phyloP scores from a whole-genome alignment of 2,329 filamentous ascomycete species.

The Phaeosphaeria sp. region DNA sequence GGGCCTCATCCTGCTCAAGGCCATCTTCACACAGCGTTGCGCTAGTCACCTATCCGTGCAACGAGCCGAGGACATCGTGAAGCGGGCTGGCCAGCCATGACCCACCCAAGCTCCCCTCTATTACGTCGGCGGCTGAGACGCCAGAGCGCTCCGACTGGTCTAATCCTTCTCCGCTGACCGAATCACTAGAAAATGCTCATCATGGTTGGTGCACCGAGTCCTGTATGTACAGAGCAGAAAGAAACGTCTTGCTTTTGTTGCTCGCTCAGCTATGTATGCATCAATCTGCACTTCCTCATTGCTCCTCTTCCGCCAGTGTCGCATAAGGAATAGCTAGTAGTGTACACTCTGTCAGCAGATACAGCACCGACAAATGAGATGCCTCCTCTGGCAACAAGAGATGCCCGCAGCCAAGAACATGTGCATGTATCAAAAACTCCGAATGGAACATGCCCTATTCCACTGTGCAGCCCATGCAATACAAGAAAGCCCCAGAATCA shows the following conservation, averaged over 20 bases:
- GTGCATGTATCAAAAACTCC: conserved; percentile 46
- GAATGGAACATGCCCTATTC: conserved; percentile 35
- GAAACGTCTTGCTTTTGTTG: conserved; percentile 37
- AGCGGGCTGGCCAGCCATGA: conserved; percentile 11
- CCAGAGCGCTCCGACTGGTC: background rate
- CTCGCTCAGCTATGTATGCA: conserved; percentile 26
- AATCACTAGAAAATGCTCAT: background rate
- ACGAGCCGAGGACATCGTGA: conserved; percentile 15
- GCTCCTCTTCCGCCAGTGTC: background rate
- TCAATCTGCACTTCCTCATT: conserved; percentile 11
- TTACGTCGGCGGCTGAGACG: conserved; percentile 29
- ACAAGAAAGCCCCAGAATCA: conserved; percentile 43
- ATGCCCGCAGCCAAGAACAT: conserved; percentile 35
- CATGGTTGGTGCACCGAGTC: background rate
- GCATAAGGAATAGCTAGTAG: conserved; percentile 30
- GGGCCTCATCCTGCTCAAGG: conserved; percentile 1
- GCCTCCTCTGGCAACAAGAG: conserved; percentile 18
- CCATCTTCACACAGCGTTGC: conserved; percentile 8
- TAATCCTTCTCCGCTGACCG: background rate
- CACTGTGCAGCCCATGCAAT: conserved; percentile 46
- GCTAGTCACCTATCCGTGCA: conserved; percentile 13
- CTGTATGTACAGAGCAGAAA: conserved; percentile 5
- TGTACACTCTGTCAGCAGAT: conserved; percentile 35
- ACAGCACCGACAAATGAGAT: conserved; percentile 24
- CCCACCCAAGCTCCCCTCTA: conserved; percentile 6